phyloP scores from a whole-genome alignment of 371 early-diverging fungal species.

The Mucor lusitanicus region DNA sequence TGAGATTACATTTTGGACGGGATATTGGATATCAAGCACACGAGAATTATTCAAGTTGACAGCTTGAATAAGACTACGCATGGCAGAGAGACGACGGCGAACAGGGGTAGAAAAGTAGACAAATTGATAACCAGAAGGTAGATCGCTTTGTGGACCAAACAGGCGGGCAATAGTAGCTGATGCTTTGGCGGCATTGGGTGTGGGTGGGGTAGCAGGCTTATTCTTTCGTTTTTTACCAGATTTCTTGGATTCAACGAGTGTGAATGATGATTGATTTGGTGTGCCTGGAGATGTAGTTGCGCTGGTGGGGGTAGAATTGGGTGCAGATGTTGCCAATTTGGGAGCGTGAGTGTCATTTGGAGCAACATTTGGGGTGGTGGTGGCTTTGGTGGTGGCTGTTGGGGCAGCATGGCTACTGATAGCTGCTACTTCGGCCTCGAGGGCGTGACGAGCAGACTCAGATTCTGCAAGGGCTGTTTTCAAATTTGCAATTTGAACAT shows the following conservation, averaged over 20 bases:
- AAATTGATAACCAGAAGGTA: no score
- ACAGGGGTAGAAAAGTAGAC: background rate
- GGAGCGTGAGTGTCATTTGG: no score
- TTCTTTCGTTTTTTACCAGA: background rate
- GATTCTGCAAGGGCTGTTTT: background rate
- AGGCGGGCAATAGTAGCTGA: no score
- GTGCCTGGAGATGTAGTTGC: background rate
- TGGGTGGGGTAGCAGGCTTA: background rate
- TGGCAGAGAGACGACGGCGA: background rate
- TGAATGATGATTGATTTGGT: no score
- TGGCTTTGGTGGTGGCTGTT: background rate
- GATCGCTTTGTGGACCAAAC: no score
- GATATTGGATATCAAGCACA: conserved; percentile 2
- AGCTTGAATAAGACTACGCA: background rate
- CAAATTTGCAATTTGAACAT: background rate
- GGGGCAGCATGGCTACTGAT: no score
- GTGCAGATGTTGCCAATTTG: no score
- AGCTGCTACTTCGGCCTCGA: background rate
- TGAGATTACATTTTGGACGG: background rate
- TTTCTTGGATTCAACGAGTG: background rate
- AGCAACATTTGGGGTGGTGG: background rate
- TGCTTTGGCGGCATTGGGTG: no score
- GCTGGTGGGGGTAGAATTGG: background rate
- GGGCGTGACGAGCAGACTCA: background rate
- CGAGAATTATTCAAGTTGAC: background rate